Conservation (phyloP, 2,329 filamentous ascomycete species). For the Penicillium sp. region DNA sequence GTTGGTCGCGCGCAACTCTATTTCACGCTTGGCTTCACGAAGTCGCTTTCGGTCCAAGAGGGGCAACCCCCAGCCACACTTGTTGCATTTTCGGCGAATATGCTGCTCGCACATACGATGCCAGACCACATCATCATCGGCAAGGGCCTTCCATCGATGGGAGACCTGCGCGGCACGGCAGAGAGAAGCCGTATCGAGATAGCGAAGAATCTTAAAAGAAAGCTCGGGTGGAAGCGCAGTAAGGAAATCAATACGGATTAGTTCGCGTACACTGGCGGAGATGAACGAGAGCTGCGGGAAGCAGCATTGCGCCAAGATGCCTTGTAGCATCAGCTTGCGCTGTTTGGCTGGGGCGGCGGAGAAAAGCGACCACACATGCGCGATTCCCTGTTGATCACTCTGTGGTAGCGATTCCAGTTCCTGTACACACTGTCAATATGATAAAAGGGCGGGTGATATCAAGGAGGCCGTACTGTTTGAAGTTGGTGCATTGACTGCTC, state of each 20-base stretch:
- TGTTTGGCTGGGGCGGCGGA: constrained; percentile 92
- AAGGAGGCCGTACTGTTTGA: constrained; percentile 60
- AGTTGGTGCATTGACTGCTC: constrained; percentile 94
- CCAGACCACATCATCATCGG: constrained; percentile 98
- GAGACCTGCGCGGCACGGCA: constrained; percentile 96
- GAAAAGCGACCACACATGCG: constrained; percentile 96
- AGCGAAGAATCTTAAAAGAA: constrained; percentile 86
- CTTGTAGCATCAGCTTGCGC: constrained; percentile 91
- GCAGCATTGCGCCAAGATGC: constrained; percentile 92
- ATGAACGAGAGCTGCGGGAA: constrained; percentile 94
- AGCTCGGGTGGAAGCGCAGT: constrained; percentile 82
- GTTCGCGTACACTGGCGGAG: constrained; percentile 81
- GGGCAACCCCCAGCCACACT: constrained; percentile 92
- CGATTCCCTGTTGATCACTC: constrained; percentile 88
- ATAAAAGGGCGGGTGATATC: background rate
- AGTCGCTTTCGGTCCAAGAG: constrained; percentile 82
- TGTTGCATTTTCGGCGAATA: constrained; percentile 86
- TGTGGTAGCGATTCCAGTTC: constrained; percentile 76
- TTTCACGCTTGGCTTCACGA: constrained; percentile 79
- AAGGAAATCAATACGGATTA: constrained; percentile 96
- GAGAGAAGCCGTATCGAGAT: constrained; percentile 85
- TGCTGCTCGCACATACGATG: constrained; percentile 97
- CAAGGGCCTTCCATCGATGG: constrained; percentile 75
- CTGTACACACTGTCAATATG: constrained; percentile 37
- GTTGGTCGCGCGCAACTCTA: constrained; percentile 62